phyloP scores from a whole-genome alignment of 1,284 basidiomycete species.

The Phylloporus sp. region DNA sequence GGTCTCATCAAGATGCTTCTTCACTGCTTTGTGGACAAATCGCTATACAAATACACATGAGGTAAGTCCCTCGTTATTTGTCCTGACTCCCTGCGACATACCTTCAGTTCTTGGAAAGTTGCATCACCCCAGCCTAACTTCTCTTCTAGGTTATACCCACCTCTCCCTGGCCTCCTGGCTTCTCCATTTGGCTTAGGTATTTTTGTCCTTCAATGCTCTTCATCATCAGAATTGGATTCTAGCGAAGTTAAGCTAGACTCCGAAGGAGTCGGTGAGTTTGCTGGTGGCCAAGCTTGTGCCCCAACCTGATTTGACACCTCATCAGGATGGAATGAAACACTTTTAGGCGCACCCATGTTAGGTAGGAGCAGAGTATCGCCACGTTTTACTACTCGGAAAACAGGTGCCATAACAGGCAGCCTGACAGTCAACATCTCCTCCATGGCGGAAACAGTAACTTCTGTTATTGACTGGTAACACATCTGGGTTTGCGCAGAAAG shows the following conservation, averaged over 20 bases:
- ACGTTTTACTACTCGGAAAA: too few relatives aligned
- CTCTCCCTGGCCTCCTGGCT: not conserved
- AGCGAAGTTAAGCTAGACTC: not conserved
- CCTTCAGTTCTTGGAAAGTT: not conserved
- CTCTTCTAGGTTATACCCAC: constrained; percentile 3
- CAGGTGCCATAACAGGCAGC: too few relatives aligned
- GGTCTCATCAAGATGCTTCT: not conserved
- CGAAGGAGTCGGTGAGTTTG: not conserved
- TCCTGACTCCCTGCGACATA: not conserved
- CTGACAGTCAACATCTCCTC: too few relatives aligned
- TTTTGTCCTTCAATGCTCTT: not conserved
- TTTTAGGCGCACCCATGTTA: too few relatives aligned
- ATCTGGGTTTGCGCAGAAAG: too few relatives aligned
- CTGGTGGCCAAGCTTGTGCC: not conserved
- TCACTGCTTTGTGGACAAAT: not conserved
- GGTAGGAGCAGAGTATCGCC: too few relatives aligned
- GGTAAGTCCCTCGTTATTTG: not conserved
- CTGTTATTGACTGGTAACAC: too few relatives aligned
- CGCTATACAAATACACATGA: too few relatives aligned
- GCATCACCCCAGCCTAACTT: not conserved
- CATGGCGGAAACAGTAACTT: too few relatives aligned
- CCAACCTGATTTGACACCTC: too few relatives aligned
- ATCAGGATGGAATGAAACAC: too few relatives aligned
- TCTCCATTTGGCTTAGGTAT: not conserved
- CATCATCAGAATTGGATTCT: not conserved